These are phyloP conservation scores for Alternaria infectoria DNA, from an alignment of 2,329 filamentous ascomycete species.

Conservation along the genomic window DNA sequence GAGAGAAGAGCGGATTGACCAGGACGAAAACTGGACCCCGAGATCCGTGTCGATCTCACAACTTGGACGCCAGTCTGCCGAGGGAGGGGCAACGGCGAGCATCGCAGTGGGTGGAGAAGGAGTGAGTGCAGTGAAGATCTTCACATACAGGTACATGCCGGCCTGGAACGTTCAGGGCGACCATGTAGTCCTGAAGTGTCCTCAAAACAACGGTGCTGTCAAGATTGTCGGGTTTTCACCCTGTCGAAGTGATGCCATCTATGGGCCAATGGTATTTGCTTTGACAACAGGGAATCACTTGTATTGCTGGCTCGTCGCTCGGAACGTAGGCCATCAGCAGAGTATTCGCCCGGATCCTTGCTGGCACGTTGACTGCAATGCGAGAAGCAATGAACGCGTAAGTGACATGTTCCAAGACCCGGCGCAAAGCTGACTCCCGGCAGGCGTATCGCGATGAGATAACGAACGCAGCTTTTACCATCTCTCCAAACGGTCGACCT, in stretches of 20 bases:
- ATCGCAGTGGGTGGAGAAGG: slow-evolving; percentile 30
- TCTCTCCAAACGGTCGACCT: slow-evolving; percentile 17
- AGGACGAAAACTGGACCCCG: slow-evolving; percentile 20
- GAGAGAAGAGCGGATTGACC: slow-evolving; percentile 14
- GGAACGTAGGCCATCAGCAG: not conserved
- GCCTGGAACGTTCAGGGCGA: slow-evolving; percentile 18
- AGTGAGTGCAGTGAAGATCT: slow-evolving; percentile 27
- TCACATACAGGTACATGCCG: slow-evolving; percentile 11
- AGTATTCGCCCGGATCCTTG: not conserved
- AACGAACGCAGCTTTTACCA: slow-evolving; percentile 19
- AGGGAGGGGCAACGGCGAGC: slow-evolving; percentile 13
- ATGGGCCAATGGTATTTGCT: slow-evolving; percentile 18
- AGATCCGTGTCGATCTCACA: slow-evolving; percentile 24
- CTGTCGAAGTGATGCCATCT: not conserved
- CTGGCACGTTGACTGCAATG: slow-evolving; percentile 17
- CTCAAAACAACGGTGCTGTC: slow-evolving; percentile 19
- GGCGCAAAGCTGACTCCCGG: slow-evolving; percentile 3
- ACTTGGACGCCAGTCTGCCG: slow-evolving; percentile 1
- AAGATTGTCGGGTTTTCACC: slow-evolving; percentile 26
- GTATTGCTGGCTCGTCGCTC: slow-evolving; percentile 21
- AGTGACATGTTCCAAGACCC: not conserved
- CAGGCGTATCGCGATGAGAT: slow-evolving; percentile 23
- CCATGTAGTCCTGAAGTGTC: slow-evolving; percentile 15
- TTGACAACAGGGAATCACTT: slow-evolving; percentile 24
- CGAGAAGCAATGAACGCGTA: slow-evolving; percentile 15